A percentile compares a stretch with the other conserved stretches of the same genome.
Evolutionary conservation across 805 yeast species (phyloP).

Genomic region (Spencermartinsiella europaea): DNA sequence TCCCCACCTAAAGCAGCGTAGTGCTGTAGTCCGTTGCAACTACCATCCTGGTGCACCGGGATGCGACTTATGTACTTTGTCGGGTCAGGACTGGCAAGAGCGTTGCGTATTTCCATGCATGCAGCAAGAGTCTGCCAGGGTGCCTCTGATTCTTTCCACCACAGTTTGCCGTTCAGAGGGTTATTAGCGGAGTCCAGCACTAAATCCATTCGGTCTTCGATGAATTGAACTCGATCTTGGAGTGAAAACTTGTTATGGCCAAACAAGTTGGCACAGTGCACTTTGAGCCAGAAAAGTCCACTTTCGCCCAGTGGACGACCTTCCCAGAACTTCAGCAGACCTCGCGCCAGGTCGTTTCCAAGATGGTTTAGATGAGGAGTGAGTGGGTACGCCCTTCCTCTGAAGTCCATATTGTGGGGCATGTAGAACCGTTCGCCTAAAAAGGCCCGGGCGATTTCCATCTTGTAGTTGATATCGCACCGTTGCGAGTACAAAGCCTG

Average conservation of each 20-base stretch:
- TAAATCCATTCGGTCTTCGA: conserved; percentile 42
- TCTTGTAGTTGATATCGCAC: conserved; percentile 88
- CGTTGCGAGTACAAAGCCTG: conserved; percentile 75
- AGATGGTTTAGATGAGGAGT: conserved; percentile 60
- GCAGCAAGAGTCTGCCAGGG: conserved; percentile 61
- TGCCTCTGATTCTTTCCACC: conserved; percentile 57
- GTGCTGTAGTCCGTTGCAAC: conserved; percentile 65
- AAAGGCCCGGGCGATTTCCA: conserved; percentile 93
- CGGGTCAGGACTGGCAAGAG: conserved; percentile 46
- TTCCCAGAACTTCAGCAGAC: conserved; percentile 55
- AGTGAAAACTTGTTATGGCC: conserved; percentile 54
- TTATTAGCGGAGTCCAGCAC: conserved; percentile 42
- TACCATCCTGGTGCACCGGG: conserved; percentile 64
- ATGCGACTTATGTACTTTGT: conserved; percentile 44
- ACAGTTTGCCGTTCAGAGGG: conserved; percentile 42
- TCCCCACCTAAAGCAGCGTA: conserved; percentile 72
- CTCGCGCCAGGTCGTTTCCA: conserved; percentile 56
- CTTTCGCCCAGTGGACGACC: conserved; percentile 47
- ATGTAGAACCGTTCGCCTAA: conserved; percentile 56
- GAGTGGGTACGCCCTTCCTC: conserved; percentile 63
- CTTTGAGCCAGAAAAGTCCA: conserved; percentile 57
- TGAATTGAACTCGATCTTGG: conserved; percentile 46
- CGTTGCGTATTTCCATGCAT: conserved; percentile 49
- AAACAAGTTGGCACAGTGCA: conserved; percentile 55
- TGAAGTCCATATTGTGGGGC: conserved; percentile 60